phyloP scores from a whole-genome alignment of 768 basidiomycete genomes.

The Tephrocybe rancida region DNA sequence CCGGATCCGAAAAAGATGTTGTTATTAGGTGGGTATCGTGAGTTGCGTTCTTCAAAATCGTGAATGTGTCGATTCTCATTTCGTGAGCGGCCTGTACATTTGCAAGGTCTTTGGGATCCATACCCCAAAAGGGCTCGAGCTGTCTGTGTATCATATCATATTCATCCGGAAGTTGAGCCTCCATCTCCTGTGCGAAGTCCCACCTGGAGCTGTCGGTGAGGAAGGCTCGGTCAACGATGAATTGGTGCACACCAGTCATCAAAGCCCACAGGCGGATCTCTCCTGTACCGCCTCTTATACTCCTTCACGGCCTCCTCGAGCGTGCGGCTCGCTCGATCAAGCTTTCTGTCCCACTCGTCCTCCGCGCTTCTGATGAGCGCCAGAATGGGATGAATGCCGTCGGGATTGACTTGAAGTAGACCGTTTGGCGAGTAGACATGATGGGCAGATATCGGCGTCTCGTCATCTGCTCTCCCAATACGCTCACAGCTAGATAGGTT shows the following conservation, averaged over 20 bases:
- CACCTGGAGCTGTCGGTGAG: conserved; percentile 35
- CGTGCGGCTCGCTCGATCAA: conserved; percentile 67
- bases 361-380: conserved; percentile 69
- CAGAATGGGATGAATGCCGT: conserved; percentile 62
- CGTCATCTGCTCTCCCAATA: conserved; percentile 10
- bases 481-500: background rate
- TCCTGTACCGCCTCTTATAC: conserved; percentile 65
- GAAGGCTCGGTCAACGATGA: background rate
- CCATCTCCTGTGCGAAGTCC: conserved; percentile 63
- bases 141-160: conserved; percentile 77
- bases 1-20: conserved; percentile 24
- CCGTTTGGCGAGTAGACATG: conserved; percentile 24
- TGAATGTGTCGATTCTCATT: conserved; percentile 40
- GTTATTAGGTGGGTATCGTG: conserved; percentile 20
- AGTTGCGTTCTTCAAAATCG: conserved; percentile 37
- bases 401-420: conserved; percentile 18
- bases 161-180: conserved; percentile 83
- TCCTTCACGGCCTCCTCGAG: conserved; percentile 66
- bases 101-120: conserved; percentile 47
- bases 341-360: conserved; percentile 50
- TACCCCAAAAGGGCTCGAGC: conserved; percentile 81
- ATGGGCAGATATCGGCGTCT: conserved; percentile 13
- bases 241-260: conserved; percentile 63
- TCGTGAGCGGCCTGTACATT: conserved; percentile 38
- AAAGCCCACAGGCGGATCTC: conserved; percentile 75